Evolutionary conservation across 2,329 filamentous ascomycete species (phyloP).

Genomic region (Stemphylium vesicarium): DNA sequence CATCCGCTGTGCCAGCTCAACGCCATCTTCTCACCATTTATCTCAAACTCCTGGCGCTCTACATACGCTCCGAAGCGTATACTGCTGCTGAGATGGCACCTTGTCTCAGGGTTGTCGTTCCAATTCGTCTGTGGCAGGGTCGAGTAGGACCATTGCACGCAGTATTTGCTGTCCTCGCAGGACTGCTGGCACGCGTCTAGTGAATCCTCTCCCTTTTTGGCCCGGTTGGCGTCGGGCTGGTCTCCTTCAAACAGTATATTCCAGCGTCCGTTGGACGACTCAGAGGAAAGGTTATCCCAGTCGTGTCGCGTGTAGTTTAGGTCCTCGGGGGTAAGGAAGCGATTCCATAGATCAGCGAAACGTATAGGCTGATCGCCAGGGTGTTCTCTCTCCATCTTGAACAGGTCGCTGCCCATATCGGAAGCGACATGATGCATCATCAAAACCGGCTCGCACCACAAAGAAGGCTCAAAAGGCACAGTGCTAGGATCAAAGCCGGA

Average conservation of each 20-base stretch:
- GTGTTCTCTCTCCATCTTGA: constrained; percentile 53
- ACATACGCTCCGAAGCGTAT: constrained; percentile 33
- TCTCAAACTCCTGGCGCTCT: constrained; percentile 17
- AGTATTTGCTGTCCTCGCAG: constrained; percentile 36
- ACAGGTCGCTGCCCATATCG: constrained; percentile 52
- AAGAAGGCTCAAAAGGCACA: constrained; percentile 52
- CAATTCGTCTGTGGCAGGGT: constrained; percentile 32
- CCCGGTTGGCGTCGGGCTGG: constrained; percentile 22
- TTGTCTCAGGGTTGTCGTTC: constrained; percentile 42
- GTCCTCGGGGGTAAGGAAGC: constrained; percentile 38
- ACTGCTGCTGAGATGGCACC: constrained; percentile 42
- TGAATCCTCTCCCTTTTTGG: constrained; percentile 30
- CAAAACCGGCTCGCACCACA: constrained; percentile 48
- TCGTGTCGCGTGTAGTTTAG: constrained; percentile 32
- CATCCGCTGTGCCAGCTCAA: constrained; percentile 41
- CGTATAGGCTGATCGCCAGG: constrained; percentile 27
- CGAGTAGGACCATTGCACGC: constrained; percentile 45
- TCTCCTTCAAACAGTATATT: constrained; percentile 41
- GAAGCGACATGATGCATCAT: constrained; percentile 55
- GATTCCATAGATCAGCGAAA: constrained; percentile 37
- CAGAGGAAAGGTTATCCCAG: constrained; percentile 44
- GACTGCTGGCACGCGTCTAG: constrained; percentile 38
- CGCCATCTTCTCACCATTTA: constrained; percentile 17
- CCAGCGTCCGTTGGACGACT: constrained; percentile 37
- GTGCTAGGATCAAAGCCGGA: constrained; percentile 39